Base-by-base conservation (phyloP, 768 basidiomycete species). In the Lanmaoa rubissima region DNA sequence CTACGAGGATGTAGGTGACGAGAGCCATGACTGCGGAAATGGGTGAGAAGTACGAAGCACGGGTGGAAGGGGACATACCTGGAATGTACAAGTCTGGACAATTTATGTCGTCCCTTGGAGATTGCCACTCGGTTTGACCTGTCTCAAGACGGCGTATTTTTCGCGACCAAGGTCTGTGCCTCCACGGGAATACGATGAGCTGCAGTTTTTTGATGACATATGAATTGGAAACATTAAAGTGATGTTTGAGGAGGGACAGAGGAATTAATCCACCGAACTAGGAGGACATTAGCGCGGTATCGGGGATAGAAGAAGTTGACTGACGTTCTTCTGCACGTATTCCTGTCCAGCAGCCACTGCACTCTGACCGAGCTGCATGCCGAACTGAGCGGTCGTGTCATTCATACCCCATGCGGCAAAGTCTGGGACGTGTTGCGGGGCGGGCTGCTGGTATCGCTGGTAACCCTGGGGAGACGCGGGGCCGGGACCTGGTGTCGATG, bases 61-160 rank as follows among this genome's bases (percentile, higher is more conserved):
- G 45, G 24, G 14, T 26, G 4, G 41, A 54, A 17, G 2, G 34
- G 56, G 28, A 70, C 79, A 42, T 51, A 94, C 94, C 78, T 2
- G 97, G 97, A 59, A 99, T 98, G 70, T 99, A 99, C 19, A 99
- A 75, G 74, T 99, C 97, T 0, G 97, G 97, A 53, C 86, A 88
- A 65, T 98, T 98, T 62, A 98, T 83, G 67, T 99, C 97, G 36
- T 98, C 94, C 52, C 96, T 77, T 3, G 97, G 97, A 4, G 92
- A 77, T 51, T 89, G 84, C 84, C 87, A 98, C 65, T 95, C 91
- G 4, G 82, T 82, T 26, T 74, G 66, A 56, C 82, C 69, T 59
- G 85, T 77, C 66, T 92, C 88, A 21, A 83, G 79, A 48, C 90
- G 80, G 50, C 74, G 77, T 12, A 86, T 69, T 57, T 84, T 83